Conservation (phyloP, 768 basidiomycete species). For the Erythrobasidium yunnanense region DNA sequence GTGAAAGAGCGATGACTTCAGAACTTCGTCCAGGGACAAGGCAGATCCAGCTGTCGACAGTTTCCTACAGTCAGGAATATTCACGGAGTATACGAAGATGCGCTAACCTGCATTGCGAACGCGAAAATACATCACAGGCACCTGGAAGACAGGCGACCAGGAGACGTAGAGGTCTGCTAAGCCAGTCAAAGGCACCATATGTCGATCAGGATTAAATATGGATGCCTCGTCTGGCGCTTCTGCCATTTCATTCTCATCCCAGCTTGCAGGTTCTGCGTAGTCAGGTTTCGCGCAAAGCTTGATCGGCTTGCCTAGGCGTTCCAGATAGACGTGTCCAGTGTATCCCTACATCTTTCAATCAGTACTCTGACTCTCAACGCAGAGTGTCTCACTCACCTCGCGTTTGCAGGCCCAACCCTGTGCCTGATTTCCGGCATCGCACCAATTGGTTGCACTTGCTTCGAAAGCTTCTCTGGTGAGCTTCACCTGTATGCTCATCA, state of each 20-base stretch:
- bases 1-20: conserved; percentile 52
- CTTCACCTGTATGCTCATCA: too few relatives aligned
- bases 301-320: neutral
- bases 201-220: neutral
- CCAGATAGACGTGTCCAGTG: conserved; percentile 5
- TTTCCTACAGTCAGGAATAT: too few relatives aligned
- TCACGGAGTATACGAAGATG: too few relatives aligned
- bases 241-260: neutral
- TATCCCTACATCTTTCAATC: conserved; percentile 17
- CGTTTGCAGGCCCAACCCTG: too few relatives aligned
- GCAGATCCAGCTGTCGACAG: conserved; percentile 54
- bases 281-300: too few relatives aligned
- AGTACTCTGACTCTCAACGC: neutral
- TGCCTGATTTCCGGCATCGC: too few relatives aligned
- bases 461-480: too few relatives aligned
- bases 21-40: conserved; percentile 51
- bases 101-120: conserved; percentile 59
- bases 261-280: neutral
- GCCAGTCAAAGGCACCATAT: conserved; percentile 34
- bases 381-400: neutral
- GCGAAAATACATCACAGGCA: conserved; percentile 74
- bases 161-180: conserved; percentile 56
- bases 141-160: conserved; percentile 66
- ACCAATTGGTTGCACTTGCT: too few relatives aligned
- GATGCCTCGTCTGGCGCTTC: conserved; percentile 20